These are phyloP conservation scores for Coemansia sp. DNA, from an alignment of 192 early-diverging fungal species.

Conservation along the genomic window DNA sequence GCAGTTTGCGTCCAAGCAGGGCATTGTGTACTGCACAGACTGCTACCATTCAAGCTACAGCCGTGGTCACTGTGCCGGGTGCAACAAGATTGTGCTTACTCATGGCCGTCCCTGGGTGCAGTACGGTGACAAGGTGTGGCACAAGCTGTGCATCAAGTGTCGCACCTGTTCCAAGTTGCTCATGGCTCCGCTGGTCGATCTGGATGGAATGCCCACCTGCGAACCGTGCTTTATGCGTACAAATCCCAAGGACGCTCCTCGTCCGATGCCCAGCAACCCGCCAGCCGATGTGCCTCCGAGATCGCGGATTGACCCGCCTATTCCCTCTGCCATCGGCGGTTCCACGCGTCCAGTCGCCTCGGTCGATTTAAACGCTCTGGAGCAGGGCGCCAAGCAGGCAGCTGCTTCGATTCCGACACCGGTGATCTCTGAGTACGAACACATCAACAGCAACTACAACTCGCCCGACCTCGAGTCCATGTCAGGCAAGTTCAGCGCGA, in stretches of 20 bases:
- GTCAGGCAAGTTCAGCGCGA: slow-evolving; percentile 4
- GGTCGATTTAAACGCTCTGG: background rate
- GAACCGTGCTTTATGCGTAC: slow-evolving; percentile 48
- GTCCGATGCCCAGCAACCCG: slow-evolving; percentile 21
- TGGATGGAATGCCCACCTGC: slow-evolving; percentile 43
- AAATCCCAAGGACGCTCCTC: slow-evolving; percentile 5
- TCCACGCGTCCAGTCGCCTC: slow-evolving; percentile 3
- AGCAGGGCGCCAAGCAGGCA: background rate
- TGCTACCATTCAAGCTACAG: slow-evolving; percentile 58
- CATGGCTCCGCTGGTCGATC: slow-evolving; percentile 43
- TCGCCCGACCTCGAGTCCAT: background rate
- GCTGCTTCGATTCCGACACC: slow-evolving; percentile 47
- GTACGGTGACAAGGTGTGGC: slow-evolving; percentile 52
- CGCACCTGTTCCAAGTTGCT: slow-evolving; percentile 38
- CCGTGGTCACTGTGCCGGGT: slow-evolving; percentile 50
- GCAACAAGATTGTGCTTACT: slow-evolving; percentile 51
- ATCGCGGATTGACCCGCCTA: background rate
- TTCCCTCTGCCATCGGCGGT: slow-evolving; percentile 24
- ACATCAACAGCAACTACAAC: slow-evolving; percentile 17
- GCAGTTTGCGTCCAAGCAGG: slow-evolving; percentile 52
- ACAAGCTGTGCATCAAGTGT: slow-evolving; percentile 58
- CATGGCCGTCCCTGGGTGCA: slow-evolving; percentile 57
- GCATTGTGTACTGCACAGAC: slow-evolving; percentile 45
- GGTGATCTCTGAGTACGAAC: slow-evolving; percentile 36
- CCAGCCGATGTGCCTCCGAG: slow-evolving; percentile 6